phyloP scores from a whole-genome alignment of 2,329 filamentous ascomycete species.

The Fusarium annulatum region DNA sequence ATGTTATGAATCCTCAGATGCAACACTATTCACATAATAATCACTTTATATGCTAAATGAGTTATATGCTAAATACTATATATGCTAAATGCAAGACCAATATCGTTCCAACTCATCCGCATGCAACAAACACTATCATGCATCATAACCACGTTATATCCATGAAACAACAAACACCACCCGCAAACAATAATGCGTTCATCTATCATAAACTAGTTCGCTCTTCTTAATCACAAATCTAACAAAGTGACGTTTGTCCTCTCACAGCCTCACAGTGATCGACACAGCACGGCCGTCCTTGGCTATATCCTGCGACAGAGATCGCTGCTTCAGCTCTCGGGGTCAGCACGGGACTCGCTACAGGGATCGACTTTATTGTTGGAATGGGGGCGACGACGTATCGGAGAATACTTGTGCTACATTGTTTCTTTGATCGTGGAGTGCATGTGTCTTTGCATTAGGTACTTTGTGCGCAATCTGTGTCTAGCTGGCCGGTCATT shows the following conservation, averaged over 20 bases:
- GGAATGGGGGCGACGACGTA: neutral
- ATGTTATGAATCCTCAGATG: neutral
- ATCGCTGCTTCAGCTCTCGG: slow-evolving; percentile 26
- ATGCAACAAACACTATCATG: neutral
- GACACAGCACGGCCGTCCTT: slow-evolving; percentile 1
- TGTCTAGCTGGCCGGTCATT: neutral
- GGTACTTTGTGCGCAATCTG: neutral
- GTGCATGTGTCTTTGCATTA: neutral
- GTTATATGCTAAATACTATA: neutral
- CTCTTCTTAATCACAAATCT: neutral
- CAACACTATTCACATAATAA: neutral
- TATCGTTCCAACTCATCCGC: neutral
- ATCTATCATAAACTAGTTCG: neutral
- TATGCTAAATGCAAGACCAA: neutral
- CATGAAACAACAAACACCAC: slow-evolving; percentile 9
- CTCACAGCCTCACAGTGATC: slow-evolving; percentile 20
- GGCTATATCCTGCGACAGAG: slow-evolving; percentile 6
- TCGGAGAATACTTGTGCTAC: slow-evolving; percentile 1
- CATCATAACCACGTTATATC: neutral
- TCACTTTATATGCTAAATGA: neutral
- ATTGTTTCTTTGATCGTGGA: neutral
- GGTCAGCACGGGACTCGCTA: neutral
- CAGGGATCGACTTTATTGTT: neutral
- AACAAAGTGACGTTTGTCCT: neutral
- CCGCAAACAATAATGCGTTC: neutral